phyloP scores from a whole-genome alignment of 2,329 filamentous ascomycete species.

The Aspergillus oerlinghausenensis region DNA sequence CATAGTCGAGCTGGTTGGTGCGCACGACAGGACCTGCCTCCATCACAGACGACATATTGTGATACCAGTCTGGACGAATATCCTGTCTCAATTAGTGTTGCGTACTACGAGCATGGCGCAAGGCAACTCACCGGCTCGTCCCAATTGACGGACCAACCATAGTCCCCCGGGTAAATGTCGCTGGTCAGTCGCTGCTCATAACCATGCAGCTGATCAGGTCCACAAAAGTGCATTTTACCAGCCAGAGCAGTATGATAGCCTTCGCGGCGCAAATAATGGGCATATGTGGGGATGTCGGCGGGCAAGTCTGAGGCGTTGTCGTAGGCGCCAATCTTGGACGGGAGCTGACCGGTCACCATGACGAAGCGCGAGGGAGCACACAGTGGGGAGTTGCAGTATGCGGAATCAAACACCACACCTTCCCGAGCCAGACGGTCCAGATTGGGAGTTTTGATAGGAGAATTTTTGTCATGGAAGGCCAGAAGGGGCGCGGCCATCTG shows the following conservation, averaged over 20 bases:
- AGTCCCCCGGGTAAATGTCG: slow-evolving; percentile 92
- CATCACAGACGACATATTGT: slow-evolving; percentile 89
- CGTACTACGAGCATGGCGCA: background rate
- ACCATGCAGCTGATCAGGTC: slow-evolving; percentile 82
- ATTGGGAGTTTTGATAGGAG: slow-evolving; percentile 88
- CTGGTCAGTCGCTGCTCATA: slow-evolving; percentile 91
- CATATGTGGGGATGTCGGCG: slow-evolving; percentile 83
- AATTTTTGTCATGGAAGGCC: slow-evolving; percentile 84
- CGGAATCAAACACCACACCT: slow-evolving; percentile 86
- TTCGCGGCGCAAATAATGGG: slow-evolving; percentile 78
- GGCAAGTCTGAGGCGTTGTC: slow-evolving; percentile 85
- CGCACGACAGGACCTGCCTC: slow-evolving; percentile 84
- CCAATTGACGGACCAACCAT: slow-evolving; percentile 95
- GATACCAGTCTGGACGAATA: slow-evolving; percentile 82
- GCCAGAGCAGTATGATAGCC: slow-evolving; percentile 88
- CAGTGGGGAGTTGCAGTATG: slow-evolving; percentile 89
- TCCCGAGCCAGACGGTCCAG: slow-evolving; percentile 75
- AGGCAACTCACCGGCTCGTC: slow-evolving; percentile 63
- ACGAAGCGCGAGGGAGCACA: slow-evolving; percentile 91
- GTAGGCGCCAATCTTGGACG: slow-evolving; percentile 85
- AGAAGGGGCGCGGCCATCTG: slow-evolving; percentile 86
- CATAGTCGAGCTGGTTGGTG: slow-evolving; percentile 93
- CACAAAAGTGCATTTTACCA: slow-evolving; percentile 97
- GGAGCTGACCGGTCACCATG: slow-evolving; percentile 87
- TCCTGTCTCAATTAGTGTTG: slow-evolving; percentile 23